Conservation (phyloP, 495 filamentous ascomycete species). For the Lentithecium fluviatile region DNA sequence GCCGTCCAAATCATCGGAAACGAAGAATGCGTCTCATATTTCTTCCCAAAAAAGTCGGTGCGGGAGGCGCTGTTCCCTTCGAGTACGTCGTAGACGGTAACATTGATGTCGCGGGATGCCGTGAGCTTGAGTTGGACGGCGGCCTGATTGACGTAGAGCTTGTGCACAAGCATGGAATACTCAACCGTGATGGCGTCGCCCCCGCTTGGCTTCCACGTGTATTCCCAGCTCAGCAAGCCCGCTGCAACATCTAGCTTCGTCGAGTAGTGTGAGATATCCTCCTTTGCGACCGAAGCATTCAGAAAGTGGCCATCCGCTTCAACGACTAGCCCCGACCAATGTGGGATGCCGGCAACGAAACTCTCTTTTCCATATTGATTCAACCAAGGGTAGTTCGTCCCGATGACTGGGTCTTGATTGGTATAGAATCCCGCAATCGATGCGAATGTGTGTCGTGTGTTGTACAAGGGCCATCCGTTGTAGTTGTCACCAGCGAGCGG, state of each 20-base stretch:
- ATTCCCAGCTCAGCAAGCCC: conserved; percentile 62
- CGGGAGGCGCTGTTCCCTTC: conserved; percentile 60
- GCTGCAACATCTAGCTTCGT: conserved; percentile 63
- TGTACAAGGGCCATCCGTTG: conserved; percentile 74
- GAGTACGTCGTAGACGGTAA: conserved; percentile 57
- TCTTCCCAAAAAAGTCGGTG: conserved; percentile 54
- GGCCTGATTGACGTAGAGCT: conserved; percentile 61
- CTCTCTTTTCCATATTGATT: conserved; percentile 70
- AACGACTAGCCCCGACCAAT: conserved; percentile 63
- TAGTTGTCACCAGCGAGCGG: conserved; percentile 43
- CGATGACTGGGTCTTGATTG: conserved; percentile 59
- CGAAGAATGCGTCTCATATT: conserved; percentile 47
- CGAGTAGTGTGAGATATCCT: conserved; percentile 59
- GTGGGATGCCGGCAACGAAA: conserved; percentile 71
- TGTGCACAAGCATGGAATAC: conserved; percentile 62
- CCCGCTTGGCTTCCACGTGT: conserved; percentile 62
- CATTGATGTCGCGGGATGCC: conserved; percentile 49
- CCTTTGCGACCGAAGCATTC: conserved; percentile 61
- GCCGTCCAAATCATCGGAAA: conserved; percentile 53
- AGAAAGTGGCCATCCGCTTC: conserved; percentile 57
- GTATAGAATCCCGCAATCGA: conserved; percentile 75
- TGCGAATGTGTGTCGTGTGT: conserved; percentile 66
- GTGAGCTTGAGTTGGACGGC: conserved; percentile 59
- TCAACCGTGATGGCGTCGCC: conserved; percentile 52
- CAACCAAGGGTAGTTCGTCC: conserved; percentile 71